phyloP scores from a whole-genome alignment of 2,329 filamentous ascomycete species.

The Verruconis gallopava region DNA sequence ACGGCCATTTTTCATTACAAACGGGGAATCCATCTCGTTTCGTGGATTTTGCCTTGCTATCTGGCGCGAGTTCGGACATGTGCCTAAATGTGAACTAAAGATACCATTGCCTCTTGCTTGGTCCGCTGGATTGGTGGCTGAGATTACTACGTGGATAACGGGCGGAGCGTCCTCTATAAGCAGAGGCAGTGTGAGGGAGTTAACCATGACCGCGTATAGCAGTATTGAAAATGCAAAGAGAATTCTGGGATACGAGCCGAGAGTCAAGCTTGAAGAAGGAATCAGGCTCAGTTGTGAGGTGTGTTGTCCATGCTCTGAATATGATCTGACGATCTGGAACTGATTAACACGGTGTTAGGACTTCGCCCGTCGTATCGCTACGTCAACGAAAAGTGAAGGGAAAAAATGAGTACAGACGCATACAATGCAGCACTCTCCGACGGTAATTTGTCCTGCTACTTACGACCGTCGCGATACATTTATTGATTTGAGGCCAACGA shows the following conservation, averaged over 20 bases:
- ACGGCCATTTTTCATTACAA: slow-evolving; percentile 81
- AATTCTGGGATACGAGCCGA: slow-evolving; percentile 40
- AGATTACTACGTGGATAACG: slow-evolving; percentile 21
- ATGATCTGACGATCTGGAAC: no score
- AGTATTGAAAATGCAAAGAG: slow-evolving; percentile 37
- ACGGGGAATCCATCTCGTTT: slow-evolving; percentile 78
- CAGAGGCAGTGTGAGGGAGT: slow-evolving; percentile 43
- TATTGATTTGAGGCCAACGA: no score
- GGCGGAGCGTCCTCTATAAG: slow-evolving; percentile 35
- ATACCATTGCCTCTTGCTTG: slow-evolving; percentile 38
- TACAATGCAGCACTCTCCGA: no score
- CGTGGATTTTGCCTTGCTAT: slow-evolving; percentile 76
- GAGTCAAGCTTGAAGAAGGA: slow-evolving; percentile 38
- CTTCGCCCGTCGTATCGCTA: no score
- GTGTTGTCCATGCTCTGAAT: no score
- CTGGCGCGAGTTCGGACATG: slow-evolving; percentile 51
- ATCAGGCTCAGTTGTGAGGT: slow-evolving; percentile 21
- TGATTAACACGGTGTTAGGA: no score
- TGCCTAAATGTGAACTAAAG: slow-evolving; percentile 34
- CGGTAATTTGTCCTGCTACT: no score
- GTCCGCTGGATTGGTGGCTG: slow-evolving; percentile 31
- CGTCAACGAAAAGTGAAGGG: no score
- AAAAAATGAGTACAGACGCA: no score
- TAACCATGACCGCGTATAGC: slow-evolving; percentile 39
- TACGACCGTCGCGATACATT: no score